Evolutionary conservation across 2,329 filamentous ascomycete species (phyloP).

Genomic region (Pseudocercospora ulei): DNA sequence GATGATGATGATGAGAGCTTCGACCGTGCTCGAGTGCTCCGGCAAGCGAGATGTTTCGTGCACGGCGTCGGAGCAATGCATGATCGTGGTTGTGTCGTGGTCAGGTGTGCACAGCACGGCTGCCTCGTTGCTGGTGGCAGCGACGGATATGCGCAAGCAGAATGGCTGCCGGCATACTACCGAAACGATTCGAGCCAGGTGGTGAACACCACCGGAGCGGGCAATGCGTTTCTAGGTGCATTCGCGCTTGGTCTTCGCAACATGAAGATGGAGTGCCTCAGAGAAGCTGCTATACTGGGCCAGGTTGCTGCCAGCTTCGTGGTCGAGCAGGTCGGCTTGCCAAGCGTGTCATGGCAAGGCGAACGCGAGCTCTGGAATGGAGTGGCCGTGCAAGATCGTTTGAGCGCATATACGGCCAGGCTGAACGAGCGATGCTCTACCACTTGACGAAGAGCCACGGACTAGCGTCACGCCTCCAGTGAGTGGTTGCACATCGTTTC

Average conservation of each 20-base stretch:
- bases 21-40: conserved; percentile 17
- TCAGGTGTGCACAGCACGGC: conserved; percentile 24
- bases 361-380: conserved; percentile 43
- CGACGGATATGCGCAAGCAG: neutral
- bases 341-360: conserved; percentile 35
- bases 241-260: conserved; percentile 24
- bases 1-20: conserved; percentile 7
- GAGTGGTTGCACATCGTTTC: too few relatives aligned
- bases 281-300: conserved; percentile 24
- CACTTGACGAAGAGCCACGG: too few relatives aligned
- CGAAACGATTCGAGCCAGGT: conserved; percentile 14
- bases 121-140: conserved; percentile 21
- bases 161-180: conserved; percentile 25
- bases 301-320: conserved; percentile 27
- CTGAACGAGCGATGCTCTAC: too few relatives aligned
- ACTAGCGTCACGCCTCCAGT: too few relatives aligned
- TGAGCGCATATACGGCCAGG: conserved; percentile 23
- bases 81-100: conserved; percentile 21
- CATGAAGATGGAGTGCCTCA: conserved; percentile 15
- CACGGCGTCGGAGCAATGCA: conserved; percentile 13
- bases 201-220: conserved; percentile 28
- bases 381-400: conserved; percentile 35
- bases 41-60: conserved; percentile 22
- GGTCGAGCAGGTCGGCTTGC: conserved; percentile 25
- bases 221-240: conserved; percentile 28